phyloP scores from a whole-genome alignment of 148 eudicot species.

The Fagopyrum tataricum region DNA sequence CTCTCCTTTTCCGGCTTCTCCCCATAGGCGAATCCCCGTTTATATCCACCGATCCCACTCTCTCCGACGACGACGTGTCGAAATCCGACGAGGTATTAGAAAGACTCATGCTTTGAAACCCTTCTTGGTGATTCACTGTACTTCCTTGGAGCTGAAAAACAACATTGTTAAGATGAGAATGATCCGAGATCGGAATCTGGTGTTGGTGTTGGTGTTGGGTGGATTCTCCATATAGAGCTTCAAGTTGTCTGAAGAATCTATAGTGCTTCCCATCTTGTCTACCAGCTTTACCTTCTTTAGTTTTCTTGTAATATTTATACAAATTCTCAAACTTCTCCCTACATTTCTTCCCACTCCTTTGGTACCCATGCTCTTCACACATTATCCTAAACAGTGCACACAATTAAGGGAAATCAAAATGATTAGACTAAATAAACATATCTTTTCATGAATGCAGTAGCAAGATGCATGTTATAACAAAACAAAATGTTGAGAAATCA shows the following conservation, averaged over 20 bases:
- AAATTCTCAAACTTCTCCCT: conserved; percentile 93
- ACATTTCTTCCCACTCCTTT: conserved; percentile 98
- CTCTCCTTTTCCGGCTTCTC: conserved; percentile 7
- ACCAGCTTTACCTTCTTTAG: conserved; percentile 96
- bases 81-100: conserved; percentile 43
- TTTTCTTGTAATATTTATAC: conserved; percentile 96
- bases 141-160: conserved; percentile 10
- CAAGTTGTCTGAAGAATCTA: conserved; percentile 86
- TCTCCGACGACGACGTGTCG: conserved; percentile 48
- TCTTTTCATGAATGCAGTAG: not conserved
- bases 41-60: not conserved
- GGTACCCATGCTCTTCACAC: conserved; percentile 92
- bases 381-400: conserved; percentile 43
- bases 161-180: conserved; percentile 5
- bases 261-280: conserved; percentile 96
- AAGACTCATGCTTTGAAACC: conserved; percentile 43
- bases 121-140: not conserved
- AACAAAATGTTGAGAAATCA: not conserved
- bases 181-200: not conserved
- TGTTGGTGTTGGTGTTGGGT: not conserved
- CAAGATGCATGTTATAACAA: not conserved
- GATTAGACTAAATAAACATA: not conserved
- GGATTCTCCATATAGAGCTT: conserved; percentile 74
- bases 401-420: no score
- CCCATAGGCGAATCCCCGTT: conserved; percentile 2